A percentile compares a stretch with the other conserved stretches of the same genome.
These are phyloP conservation scores for Hericium rajendrae DNA, from an alignment of 768 basidiomycete genomes.

Conservation along the genomic window DNA sequence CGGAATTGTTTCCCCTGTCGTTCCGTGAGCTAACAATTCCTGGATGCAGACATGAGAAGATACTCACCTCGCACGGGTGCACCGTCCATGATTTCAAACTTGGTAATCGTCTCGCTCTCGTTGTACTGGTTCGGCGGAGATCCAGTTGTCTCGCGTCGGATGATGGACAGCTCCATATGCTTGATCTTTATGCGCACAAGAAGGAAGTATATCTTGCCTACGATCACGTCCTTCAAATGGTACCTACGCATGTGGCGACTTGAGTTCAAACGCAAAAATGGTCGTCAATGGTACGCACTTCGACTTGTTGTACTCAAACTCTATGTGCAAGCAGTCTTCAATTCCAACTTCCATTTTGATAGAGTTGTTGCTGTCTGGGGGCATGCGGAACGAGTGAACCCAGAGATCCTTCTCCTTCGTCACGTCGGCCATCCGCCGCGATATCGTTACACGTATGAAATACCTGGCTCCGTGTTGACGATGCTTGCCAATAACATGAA, in stretches of 20 bases:
- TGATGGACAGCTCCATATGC: constrained; percentile 98
- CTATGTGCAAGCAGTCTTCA: constrained; percentile 97
- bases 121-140: constrained; percentile 99
- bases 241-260: constrained; percentile 46
- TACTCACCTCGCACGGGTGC: constrained; percentile 84
- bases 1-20: constrained; percentile 92
- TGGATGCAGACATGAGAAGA: neutral
- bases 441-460: constrained; percentile 84
- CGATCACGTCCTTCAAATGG: constrained; percentile 97
- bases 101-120: constrained; percentile 97
- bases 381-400: constrained; percentile 99
- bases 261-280: neutral
- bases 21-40: neutral
- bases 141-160: constrained; percentile 94
- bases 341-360: constrained; percentile 99
- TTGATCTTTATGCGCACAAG: constrained; percentile 99
- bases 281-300: constrained; percentile 51
- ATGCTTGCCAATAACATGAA: neutral
- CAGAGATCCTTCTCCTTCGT: constrained; percentile 89
- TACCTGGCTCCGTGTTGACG: constrained; percentile 46
- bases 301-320: constrained; percentile 99
- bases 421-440: constrained; percentile 88
- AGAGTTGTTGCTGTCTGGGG: constrained; percentile 93
- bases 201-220: constrained; percentile 98
- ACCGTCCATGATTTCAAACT: constrained; percentile 99